Percentiles rank a stretch among this genome's conserved stretches.
Conservation (phyloP, 2,329 filamentous ascomycete genomes). For the Chaetomiaceae sp. region DNA sequence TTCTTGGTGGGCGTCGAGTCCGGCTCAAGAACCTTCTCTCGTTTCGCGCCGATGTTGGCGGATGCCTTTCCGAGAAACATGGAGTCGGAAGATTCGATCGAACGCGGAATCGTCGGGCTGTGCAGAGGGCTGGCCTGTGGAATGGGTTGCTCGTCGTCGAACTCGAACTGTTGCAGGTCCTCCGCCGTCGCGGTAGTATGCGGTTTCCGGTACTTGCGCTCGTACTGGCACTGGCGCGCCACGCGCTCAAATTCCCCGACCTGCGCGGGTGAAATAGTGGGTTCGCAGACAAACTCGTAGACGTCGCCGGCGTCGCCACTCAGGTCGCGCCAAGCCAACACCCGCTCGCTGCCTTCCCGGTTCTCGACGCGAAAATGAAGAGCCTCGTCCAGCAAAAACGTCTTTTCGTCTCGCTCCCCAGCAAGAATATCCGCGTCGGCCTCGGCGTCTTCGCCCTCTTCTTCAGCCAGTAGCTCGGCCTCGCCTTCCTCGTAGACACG, state of each 20-base stretch:
- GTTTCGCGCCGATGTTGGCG: slow-evolving; percentile 45
- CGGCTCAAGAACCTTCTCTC: slow-evolving; percentile 29
- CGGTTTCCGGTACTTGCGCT: slow-evolving; percentile 82
- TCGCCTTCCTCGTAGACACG: slow-evolving; percentile 97
- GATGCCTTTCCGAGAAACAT: slow-evolving; percentile 47
- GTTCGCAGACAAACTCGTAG: slow-evolving; percentile 97
- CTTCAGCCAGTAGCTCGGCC: slow-evolving; percentile 83
- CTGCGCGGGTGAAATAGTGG: slow-evolving; percentile 61
- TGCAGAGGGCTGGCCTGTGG: slow-evolving; percentile 60
- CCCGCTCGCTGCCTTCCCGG: slow-evolving; percentile 72
- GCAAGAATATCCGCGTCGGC: slow-evolving; percentile 70
- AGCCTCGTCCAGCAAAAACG: slow-evolving; percentile 88
- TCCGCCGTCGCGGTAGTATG: slow-evolving; percentile 74
- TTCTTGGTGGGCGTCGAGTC: slow-evolving; percentile 20
- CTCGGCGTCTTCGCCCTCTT: slow-evolving; percentile 77
- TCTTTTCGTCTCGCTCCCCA: slow-evolving; percentile 91
- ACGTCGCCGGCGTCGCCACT: slow-evolving; percentile 91
- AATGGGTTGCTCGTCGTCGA: slow-evolving; percentile 58
- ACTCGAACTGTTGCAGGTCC: slow-evolving; percentile 79
- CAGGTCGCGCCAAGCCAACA: slow-evolving; percentile 91
- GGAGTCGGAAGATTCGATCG: slow-evolving; percentile 54
- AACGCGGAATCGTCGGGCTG: slow-evolving; percentile 51
- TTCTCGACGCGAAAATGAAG: slow-evolving; percentile 83
- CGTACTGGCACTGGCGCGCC: slow-evolving; percentile 93
- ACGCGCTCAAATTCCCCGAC: slow-evolving; percentile 76